Conservation (phyloP, 768 basidiomycete species). For the Russula earlei region DNA sequence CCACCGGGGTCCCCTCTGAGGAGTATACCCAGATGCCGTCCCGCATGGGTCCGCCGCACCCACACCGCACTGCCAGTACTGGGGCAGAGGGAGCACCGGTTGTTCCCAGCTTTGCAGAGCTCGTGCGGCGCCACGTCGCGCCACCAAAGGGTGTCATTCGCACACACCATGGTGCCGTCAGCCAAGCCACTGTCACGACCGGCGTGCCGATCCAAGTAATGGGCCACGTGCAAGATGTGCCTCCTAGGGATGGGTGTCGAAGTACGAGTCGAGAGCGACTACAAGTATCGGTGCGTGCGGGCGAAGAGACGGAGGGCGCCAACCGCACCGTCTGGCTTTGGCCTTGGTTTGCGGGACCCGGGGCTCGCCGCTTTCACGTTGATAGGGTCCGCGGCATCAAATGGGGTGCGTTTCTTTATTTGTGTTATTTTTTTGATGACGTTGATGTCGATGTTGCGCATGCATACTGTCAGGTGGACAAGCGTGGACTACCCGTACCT, state of each 20-base stretch:
- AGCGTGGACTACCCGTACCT: slow-evolving; percentile 78
- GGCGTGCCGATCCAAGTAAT: slow-evolving; percentile 81
- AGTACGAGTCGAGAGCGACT: slow-evolving; percentile 80
- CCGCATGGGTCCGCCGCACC: slow-evolving; percentile 9
- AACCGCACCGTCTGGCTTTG: slow-evolving; percentile 21
- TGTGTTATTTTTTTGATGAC: background rate
- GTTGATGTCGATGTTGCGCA: background rate
- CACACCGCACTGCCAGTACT: slow-evolving; percentile 10
- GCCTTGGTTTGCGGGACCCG: slow-evolving; percentile 38
- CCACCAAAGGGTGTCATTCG: slow-evolving; percentile 47
- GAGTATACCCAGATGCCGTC: slow-evolving; percentile 4
- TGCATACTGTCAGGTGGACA: slow-evolving; percentile 91
- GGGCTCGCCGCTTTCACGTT: slow-evolving; percentile 69
- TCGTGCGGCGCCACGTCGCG: slow-evolving; percentile 26
- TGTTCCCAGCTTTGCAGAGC: slow-evolving; percentile 23
- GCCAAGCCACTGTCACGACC: slow-evolving; percentile 81
- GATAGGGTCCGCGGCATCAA: slow-evolving; percentile 74
- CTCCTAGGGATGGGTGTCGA: slow-evolving; percentile 89
- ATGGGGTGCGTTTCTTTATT: slow-evolving; percentile 53
- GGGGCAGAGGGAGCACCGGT: slow-evolving; percentile 5
- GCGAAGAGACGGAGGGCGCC: slow-evolving; percentile 47
- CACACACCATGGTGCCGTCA: slow-evolving; percentile 87
- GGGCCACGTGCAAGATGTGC: slow-evolving; percentile 67
- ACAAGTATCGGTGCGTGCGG: slow-evolving; percentile 79
- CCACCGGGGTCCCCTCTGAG: background rate